phyloP scores from a whole-genome alignment of 23 red algal species.

The Gracilaria caudata region DNA sequence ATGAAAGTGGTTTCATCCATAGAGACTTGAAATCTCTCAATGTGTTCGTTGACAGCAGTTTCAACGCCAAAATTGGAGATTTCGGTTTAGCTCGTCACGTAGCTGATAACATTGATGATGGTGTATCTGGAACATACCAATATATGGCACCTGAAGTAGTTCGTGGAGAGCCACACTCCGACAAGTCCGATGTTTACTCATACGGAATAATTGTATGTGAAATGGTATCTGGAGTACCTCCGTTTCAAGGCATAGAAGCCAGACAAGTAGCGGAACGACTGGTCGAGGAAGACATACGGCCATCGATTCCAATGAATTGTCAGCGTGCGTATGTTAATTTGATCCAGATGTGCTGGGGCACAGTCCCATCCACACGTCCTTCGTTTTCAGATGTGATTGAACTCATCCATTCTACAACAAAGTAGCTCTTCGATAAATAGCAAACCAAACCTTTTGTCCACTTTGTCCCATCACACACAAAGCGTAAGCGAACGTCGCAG shows the following conservation, averaged over 20 bases:
- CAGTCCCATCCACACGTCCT: constrained; percentile 52
- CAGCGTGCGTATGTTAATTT: constrained; percentile 50
- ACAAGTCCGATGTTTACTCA: constrained; percentile 58
- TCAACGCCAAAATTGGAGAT: constrained; percentile 88
- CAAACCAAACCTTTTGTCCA: too few species aligned
- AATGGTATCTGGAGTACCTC: constrained; percentile 58
- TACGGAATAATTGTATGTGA: constrained; percentile 50
- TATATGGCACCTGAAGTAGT: constrained; percentile 56
- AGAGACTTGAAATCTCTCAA: constrained; percentile 96
- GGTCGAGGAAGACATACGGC: constrained; percentile 55
- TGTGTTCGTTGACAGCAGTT: constrained; percentile 87
- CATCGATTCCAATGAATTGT: constrained; percentile 49
- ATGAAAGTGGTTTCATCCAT: constrained; percentile 82
- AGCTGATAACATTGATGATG: constrained; percentile 20
- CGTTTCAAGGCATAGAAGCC: constrained; percentile 60
- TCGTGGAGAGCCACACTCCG: constrained; percentile 31
- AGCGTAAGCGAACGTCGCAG: too few species aligned
- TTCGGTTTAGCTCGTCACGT: constrained; percentile 64
- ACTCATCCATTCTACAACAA: constrained; percentile 56
- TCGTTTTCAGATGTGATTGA: constrained; percentile 51
- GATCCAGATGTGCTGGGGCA: constrained; percentile 69
- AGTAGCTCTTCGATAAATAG: constrained; percentile 50
- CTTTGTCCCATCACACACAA: too few species aligned
- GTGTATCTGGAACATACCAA: constrained; percentile 53
- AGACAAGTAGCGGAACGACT: constrained; percentile 39